phyloP scores from a whole-genome alignment of 2,329 filamentous ascomycete species.

The Tolypocladium pustulatum region DNA sequence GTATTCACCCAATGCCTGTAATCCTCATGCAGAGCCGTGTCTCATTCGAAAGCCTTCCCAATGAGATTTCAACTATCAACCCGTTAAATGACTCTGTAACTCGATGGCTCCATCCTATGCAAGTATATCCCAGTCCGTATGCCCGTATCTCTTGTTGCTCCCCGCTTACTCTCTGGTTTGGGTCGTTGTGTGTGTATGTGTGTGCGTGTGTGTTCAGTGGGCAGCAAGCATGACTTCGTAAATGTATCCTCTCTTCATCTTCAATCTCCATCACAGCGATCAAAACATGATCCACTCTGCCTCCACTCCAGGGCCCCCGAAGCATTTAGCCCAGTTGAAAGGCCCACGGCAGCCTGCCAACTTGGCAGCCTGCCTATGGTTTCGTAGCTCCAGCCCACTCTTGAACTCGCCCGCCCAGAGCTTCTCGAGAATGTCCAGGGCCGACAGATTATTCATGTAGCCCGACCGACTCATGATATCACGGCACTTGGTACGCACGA shows the following conservation, averaged over 20 bases:
- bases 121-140: background rate
- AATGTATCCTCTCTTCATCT: background rate
- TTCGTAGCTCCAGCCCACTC: constrained; percentile 22
- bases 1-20: background rate
- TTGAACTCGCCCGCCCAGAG: constrained; percentile 58
- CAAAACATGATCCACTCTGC: constrained; percentile 61
- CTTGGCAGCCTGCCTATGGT: constrained; percentile 13
- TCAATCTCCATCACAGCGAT: constrained; percentile 6
- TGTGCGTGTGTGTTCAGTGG: background rate
- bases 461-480: constrained; percentile 83
- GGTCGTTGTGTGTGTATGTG: background rate
- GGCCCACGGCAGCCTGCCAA: constrained; percentile 33
- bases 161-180: background rate
- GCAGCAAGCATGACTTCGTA: background rate
- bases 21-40: background rate
- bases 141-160: background rate
- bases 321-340: constrained; percentile 48
- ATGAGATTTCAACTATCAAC: background rate
- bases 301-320: constrained; percentile 44
- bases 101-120: background rate
- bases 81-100: background rate
- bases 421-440: constrained; percentile 74
- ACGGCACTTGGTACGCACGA: constrained; percentile 69
- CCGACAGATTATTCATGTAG: constrained; percentile 87
- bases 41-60: background rate